These are phyloP conservation scores for Reutealis trisperma DNA, from an alignment of 345 rosid species.

Conservation along the genomic window DNA sequence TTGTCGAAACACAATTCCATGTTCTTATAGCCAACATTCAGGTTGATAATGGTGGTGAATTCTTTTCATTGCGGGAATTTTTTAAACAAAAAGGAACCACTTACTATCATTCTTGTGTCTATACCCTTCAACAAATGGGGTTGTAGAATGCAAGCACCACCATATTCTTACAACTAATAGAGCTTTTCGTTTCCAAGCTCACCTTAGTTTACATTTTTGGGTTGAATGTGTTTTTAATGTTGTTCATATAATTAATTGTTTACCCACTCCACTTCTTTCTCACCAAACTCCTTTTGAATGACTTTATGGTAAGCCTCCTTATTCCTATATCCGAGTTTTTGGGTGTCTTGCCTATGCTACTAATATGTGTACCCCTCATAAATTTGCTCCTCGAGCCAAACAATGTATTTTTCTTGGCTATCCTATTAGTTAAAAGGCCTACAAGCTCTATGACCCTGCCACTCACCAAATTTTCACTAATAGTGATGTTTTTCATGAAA, in stretches of 20 bases:
- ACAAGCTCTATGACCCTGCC: not conserved
- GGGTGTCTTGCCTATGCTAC: not conserved
- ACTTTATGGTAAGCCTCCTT: not conserved
- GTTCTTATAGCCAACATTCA: not conserved
- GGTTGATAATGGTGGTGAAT: not conserved
- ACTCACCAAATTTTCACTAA: not conserved
- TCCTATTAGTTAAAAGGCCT: not conserved
- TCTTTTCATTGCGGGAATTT: not conserved
- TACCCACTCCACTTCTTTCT: not conserved
- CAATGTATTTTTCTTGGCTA: not conserved
- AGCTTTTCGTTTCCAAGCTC: not conserved
- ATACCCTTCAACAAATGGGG: conserved; percentile 1
- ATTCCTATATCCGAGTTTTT: not conserved
- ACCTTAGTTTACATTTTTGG: not conserved
- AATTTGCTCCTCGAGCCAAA: not conserved
- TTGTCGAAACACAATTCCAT: not conserved
- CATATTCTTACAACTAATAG: not conserved
- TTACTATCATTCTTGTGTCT: not conserved
- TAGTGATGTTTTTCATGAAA: not conserved
- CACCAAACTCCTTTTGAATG: not conserved
- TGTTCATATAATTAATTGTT: not conserved
- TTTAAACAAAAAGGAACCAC: not conserved
- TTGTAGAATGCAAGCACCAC: not conserved
- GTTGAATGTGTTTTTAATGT: not conserved
- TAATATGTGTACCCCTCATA: not conserved